A percentile compares a stretch with the other conserved stretches of the same genome.
Conservation (phyloP, 495 filamentous ascomycete species). For the Daldinia grandis region DNA sequence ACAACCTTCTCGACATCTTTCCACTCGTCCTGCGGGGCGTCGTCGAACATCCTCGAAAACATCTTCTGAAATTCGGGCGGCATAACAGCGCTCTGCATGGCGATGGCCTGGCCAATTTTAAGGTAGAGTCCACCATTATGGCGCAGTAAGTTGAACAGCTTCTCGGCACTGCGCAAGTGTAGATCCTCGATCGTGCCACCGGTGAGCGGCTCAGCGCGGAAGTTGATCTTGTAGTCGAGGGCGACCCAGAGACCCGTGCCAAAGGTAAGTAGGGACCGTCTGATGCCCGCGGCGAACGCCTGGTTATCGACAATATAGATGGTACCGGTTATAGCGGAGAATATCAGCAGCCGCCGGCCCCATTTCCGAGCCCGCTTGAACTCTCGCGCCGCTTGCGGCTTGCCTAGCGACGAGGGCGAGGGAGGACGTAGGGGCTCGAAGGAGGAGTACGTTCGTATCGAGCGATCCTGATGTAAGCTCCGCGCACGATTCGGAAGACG, state of each 20-base stretch:
- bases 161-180: constrained; percentile 83
- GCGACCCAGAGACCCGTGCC: constrained; percentile 80
- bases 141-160: constrained; percentile 78
- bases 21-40: constrained; percentile 95
- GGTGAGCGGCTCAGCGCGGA: constrained; percentile 76
- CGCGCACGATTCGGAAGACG: constrained; percentile 22
- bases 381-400: constrained; percentile 70
- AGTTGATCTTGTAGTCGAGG: constrained; percentile 96
- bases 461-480: constrained; percentile 15
- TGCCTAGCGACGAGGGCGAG: constrained; percentile 79
- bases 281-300: constrained; percentile 78
- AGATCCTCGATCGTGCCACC: constrained; percentile 73
- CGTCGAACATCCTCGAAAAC: constrained; percentile 97
- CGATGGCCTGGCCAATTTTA: constrained; percentile 98
- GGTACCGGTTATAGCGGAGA: constrained; percentile 65
- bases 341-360: constrained; percentile 73
- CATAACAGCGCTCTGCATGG: constrained; percentile 94
- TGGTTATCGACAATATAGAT: constrained; percentile 73
- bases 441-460: constrained; percentile 34
- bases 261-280: constrained; percentile 84
- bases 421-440: constrained; percentile 84
- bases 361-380: constrained; percentile 76
- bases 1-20: constrained; percentile 87
- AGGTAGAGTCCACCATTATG: constrained; percentile 92
- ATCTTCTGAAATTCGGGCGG: constrained; percentile 94